A percentile compares a stretch with the other conserved stretches of the same genome.
Evolutionary conservation across 768 basidiomycete genomes (phyloP).

Genomic region (Asterophora lycoperdoides): DNA sequence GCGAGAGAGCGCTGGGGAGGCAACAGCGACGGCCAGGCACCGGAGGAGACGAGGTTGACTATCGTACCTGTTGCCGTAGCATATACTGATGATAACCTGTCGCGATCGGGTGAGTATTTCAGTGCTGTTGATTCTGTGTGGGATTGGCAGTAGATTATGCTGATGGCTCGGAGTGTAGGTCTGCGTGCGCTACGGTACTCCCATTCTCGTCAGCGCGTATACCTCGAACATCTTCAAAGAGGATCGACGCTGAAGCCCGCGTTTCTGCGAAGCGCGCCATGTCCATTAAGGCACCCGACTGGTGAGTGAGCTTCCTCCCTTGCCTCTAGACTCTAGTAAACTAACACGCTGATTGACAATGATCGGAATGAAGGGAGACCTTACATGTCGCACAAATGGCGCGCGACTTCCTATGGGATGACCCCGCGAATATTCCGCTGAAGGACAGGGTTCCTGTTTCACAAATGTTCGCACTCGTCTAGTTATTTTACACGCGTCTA

Average conservation of each 20-base stretch:
- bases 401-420: conserved; percentile 50
- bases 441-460: conserved; percentile 49
- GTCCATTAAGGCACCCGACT: conserved; percentile 65
- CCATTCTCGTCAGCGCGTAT: conserved; percentile 49
- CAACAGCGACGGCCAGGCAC: conserved; percentile 6
- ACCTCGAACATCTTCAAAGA: conserved; percentile 39
- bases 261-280: conserved; percentile 50
- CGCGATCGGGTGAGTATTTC: conserved; percentile 40
- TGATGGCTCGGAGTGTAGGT: background rate
- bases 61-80: conserved; percentile 66
- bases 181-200: conserved; percentile 42
- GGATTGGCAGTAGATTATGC: background rate
- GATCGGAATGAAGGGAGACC: conserved; percentile 45
- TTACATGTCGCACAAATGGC: conserved; percentile 56
- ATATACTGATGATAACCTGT: conserved; percentile 70
- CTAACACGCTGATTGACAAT: background rate
- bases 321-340: background rate
- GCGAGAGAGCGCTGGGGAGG: conserved; percentile 16
- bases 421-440: conserved; percentile 42
- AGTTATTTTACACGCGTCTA: too few relatives aligned
- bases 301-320: conserved; percentile 54
- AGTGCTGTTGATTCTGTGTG: background rate
- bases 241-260: conserved; percentile 33
- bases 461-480: conserved; percentile 43
- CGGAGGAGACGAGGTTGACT: conserved; percentile 29